Evolutionary conservation across 1,139 yeast species (phyloP).

Genomic region (Blastobotrys raffinosifermentans): DNA sequence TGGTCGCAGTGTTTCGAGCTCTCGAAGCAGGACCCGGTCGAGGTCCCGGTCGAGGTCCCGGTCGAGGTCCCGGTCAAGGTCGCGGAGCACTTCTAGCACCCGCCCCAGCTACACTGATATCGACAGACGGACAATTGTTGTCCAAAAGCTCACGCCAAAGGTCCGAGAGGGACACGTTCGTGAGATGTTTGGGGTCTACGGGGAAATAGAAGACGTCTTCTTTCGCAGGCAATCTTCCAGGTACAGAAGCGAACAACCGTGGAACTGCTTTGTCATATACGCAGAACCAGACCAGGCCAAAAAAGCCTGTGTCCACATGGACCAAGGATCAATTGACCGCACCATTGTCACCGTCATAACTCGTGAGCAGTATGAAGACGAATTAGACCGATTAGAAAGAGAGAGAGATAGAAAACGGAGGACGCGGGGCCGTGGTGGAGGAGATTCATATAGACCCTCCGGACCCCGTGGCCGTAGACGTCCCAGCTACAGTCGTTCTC

Average conservation of each 20-base stretch:
- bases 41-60: constrained; percentile 11
- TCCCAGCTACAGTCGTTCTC: constrained; percentile 7
- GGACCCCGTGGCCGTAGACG: too few relatives aligned
- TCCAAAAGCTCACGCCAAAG: constrained; percentile 19
- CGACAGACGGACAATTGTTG: constrained; percentile 15
- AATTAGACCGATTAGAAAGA: constrained; percentile 5
- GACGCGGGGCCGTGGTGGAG: constrained; percentile 5
- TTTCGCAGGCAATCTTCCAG: constrained; percentile 11
- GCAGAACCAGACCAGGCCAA: constrained; percentile 21
- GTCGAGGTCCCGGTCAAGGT: constrained; percentile 6
- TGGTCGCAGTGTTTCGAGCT: neutral
- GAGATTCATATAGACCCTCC: constrained; percentile 1
- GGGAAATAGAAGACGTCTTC: constrained; percentile 20
- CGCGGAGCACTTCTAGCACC: constrained; percentile 1
- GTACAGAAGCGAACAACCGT: constrained; percentile 7
- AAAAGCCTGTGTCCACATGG: constrained; percentile 21
- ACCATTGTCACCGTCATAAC: constrained; percentile 16
- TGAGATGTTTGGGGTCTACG: constrained; percentile 27
- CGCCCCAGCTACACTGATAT: constrained; percentile 1
- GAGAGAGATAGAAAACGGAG: neutral
- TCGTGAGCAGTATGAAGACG: constrained; percentile 11
- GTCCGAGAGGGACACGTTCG: constrained; percentile 20
- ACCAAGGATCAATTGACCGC: constrained; percentile 26
- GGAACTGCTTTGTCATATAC: constrained; percentile 19
- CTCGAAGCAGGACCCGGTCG: neutral